These are phyloP conservation scores for Penicillium olsonii DNA, from an alignment of 2,329 filamentous ascomycete genomes.

Conservation along the genomic window DNA sequence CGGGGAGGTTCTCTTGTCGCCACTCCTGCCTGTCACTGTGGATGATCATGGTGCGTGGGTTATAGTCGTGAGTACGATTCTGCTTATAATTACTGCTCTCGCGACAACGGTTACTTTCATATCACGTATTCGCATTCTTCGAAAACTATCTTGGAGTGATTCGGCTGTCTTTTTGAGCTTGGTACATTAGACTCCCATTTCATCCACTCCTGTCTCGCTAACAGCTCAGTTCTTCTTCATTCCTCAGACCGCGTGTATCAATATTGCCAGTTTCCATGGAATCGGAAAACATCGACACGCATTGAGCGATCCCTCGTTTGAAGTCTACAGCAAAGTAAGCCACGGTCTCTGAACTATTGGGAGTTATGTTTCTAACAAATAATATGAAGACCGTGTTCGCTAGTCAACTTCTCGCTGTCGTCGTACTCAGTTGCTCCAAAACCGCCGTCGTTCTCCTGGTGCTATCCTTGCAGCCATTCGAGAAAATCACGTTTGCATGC, in stretches of 20 bases:
- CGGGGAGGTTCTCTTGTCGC: neutral
- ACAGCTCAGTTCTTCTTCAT: slow-evolving; percentile 1
- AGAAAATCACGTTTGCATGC: slow-evolving; percentile 5
- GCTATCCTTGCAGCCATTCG: slow-evolving; percentile 9
- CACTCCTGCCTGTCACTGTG: slow-evolving; percentile 8
- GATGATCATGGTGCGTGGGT: slow-evolving; percentile 15
- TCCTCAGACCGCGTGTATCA: slow-evolving; percentile 9
- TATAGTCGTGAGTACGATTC: slow-evolving; percentile 12
- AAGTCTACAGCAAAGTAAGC: slow-evolving; percentile 10
- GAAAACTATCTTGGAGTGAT: slow-evolving; percentile 9
- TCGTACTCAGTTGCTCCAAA: slow-evolving; percentile 11
- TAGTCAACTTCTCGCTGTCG: slow-evolving; percentile 8
- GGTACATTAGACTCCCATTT: neutral
- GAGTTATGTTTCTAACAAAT: neutral
- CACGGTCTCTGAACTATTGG: accelerated
- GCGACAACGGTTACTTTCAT: slow-evolving; percentile 10
- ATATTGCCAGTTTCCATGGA: slow-evolving; percentile 9
- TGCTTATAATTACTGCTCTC: slow-evolving; percentile 9
- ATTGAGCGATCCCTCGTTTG: slow-evolving; percentile 3
- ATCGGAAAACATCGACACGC: slow-evolving; percentile 9
- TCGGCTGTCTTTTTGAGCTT: slow-evolving; percentile 2
- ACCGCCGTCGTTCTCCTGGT: slow-evolving; percentile 10
- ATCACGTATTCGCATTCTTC: slow-evolving; percentile 9
- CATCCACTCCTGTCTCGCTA: neutral
- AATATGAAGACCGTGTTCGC: slow-evolving; percentile 6